Evolutionary conservation across 306 rosid species (phyloP).

Genomic region (Lupinus albus): DNA sequence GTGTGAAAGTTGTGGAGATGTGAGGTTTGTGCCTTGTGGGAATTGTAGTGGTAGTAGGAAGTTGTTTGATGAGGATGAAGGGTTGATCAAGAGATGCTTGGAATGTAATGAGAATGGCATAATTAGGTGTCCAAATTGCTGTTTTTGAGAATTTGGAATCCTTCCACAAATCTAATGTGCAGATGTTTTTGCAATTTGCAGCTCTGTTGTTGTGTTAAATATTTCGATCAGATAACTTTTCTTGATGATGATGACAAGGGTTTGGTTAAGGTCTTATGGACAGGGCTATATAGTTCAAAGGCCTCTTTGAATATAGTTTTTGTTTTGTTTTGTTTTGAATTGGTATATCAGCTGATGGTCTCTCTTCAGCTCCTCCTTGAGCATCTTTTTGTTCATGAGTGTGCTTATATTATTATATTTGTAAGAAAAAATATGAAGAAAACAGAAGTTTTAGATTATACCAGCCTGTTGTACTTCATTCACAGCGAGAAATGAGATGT

Average conservation of each 20-base stretch:
- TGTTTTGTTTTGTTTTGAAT: not conserved
- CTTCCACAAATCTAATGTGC: not conserved
- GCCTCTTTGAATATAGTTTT: slow-evolving; percentile 44
- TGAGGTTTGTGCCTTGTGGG: slow-evolving; percentile 71
- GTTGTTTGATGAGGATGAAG: slow-evolving; percentile 84
- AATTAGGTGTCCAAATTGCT: slow-evolving; percentile 69
- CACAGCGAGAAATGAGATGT: slow-evolving; percentile 7
- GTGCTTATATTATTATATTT: not conserved
- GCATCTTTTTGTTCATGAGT: not conserved
- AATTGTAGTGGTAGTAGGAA: slow-evolving; percentile 87
- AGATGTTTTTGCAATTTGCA: slow-evolving; percentile 5
- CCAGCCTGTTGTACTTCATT: not conserved
- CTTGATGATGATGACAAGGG: slow-evolving; percentile 23
- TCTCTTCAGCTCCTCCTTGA: not conserved
- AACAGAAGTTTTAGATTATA: not conserved
- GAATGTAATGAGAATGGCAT: slow-evolving; percentile 94
- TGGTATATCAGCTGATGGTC: not conserved
- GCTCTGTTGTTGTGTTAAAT: slow-evolving; percentile 28
- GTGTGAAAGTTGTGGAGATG: slow-evolving; percentile 82
- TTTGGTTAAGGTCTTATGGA: not conserved
- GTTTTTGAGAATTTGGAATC: slow-evolving; percentile 49
- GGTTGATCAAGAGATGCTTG: slow-evolving; percentile 60
- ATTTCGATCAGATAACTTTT: slow-evolving; percentile 35
- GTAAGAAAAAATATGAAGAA: not conserved
- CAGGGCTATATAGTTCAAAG: slow-evolving; percentile 29